Base-by-base conservation (phyloP, 306 rosid species). In the Cicer chorassanicum region DNA sequence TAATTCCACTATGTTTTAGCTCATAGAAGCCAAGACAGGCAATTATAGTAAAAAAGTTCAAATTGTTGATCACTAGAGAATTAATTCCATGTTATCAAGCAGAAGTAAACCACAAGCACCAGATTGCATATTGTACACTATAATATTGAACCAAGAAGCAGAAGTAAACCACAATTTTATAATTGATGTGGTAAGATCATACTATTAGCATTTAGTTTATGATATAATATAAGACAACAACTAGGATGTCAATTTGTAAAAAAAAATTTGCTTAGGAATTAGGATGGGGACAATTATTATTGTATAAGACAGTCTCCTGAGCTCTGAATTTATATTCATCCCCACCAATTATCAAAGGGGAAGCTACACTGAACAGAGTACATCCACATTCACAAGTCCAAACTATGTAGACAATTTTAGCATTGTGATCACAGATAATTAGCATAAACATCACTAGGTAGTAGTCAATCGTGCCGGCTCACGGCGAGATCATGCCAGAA, bases 81-180 rank as follows among this genome's bases (percentile, higher is more conserved):
- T 57, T 44, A n/a, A n/a, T n/a, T n/a, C 24, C 16, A 55, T 56
- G 0, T 11, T 15, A 12, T 67, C 21, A 41, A 43, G 5, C 65
- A 78, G 48, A 49, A 19, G 57, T 14, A 54, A 42, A 42, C 18
- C 9, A 67, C 6, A 56, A 49, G 63, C 12, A 29, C 53, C 49
- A 71, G 21, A 62, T 14, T 46, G 70, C 45, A 73, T 41, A 64
- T 8, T 48, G 51, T 34, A 72, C 11, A 68, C 14, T 29, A 14
- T 18, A 13, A 49, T 4, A 2, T 24, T 24, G 34, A 24, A 24
- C 34, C 34, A 24, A 14, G n/a, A 41, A 43, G 5, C 65, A 78
- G 48, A 49, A 19, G 57, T 10, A 43, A 42, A 42, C 18, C 9
- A 8, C 49, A 11, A 16, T 42, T 40, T n/a, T 14, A 49, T 40